Conservation (phyloP, 2,329 filamentous ascomycete genomes). For the Stachybotrys chlorohalonatus region DNA sequence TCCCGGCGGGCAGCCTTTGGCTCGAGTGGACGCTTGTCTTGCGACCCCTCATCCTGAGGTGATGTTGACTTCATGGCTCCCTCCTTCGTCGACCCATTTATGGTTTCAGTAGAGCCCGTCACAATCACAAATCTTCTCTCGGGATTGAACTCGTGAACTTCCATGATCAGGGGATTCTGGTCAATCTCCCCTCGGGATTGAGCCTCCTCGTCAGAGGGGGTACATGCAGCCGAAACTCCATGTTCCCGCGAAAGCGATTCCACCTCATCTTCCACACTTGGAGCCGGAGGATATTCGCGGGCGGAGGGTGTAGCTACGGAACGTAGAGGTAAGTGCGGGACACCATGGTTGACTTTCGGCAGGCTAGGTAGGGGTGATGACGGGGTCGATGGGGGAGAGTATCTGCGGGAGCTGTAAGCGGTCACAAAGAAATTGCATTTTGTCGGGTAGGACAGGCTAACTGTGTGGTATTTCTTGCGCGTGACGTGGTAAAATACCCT, state of each 20-base stretch:
- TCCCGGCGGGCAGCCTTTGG: neutral
- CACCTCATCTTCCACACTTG: conserved; percentile 61
- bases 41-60: neutral
- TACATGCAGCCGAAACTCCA: conserved; percentile 22
- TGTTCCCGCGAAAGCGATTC: conserved; percentile 54
- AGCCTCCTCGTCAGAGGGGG: conserved; percentile 40
- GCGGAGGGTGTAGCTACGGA: conserved; percentile 8
- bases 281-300: conserved; percentile 45
- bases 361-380: neutral
- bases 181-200: conserved; percentile 56
- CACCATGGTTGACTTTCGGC: neutral
- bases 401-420: neutral
- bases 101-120: conserved; percentile 9
- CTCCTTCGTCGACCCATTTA: neutral
- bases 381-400: neutral
- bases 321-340: neutral
- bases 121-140: conserved; percentile 60
- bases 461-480: conserved; percentile 23
- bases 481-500: conserved; percentile 41
- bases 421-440: neutral
- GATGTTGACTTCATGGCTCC: neutral
- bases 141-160: conserved; percentile 49
- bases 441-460: conserved; percentile 7
- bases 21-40: neutral
- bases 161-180: conserved; percentile 58